Base-by-base conservation (phyloP, 2,329 filamentous ascomycete species). In the Trichoderma breve region DNA sequence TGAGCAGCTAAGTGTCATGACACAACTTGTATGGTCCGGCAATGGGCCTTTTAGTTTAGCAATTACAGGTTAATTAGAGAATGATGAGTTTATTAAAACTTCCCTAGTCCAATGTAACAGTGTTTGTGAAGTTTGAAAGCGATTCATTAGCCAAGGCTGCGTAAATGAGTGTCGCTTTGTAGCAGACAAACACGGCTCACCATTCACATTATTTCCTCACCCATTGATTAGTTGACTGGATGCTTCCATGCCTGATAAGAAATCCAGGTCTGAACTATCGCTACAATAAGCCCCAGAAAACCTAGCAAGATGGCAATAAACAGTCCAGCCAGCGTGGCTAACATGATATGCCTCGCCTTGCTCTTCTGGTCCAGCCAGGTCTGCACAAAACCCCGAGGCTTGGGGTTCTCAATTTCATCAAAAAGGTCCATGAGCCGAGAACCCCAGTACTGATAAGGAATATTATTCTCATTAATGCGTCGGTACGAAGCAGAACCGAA, bases 1-100 rank as follows among this genome's bases (percentile, higher is more conserved):
- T 70, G 2, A 70, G 30, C 39, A 70, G 67, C 26, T 70, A 70
- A 70, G 39, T 55, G 51, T 55, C 51, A 0, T 1, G 51, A 55
- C 51, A 24, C 24, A 7, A 55, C 12, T 55, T 24, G 12, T 55
- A 55, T 24, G 8, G 21, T 55, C 21, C 24, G 2, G 26, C 14
- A 15, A 14, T 26, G 21, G 51, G 21, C 21, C 24, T 55, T 55
- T 3, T 24, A 55, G 51, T 21, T 26, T n/a, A 55, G n/a, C 21
- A 55, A 55, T 55, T 55, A 11, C 51, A 26, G 51, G 14, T 5
- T 14, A 26, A 55, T 55, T 24, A 24, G 8, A 14, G 12, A 55
- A 24, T 55, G 24, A 55, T 26, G 11, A 24, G 12, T 55, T 55
- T 18, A 8, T 39, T 18, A 39, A 3, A 3, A 3, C 18, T 39